Evolutionary conservation across 768 basidiomycete species (phyloP).

Genomic region (Russula dissimulans): DNA sequence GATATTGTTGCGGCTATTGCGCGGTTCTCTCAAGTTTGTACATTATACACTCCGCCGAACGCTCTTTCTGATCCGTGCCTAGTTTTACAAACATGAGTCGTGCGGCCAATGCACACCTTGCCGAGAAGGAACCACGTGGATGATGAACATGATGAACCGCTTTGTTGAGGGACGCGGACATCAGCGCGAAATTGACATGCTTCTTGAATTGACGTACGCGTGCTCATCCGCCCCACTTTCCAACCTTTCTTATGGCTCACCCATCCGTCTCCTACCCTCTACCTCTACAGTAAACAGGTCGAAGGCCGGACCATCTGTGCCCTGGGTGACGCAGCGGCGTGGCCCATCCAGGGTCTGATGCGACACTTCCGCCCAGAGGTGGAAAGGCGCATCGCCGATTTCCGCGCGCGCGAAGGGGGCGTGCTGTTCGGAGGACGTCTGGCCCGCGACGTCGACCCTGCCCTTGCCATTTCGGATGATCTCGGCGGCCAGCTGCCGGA

Average conservation of each 20-base stretch:
- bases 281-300: slow-evolving; percentile 69
- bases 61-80: background rate
- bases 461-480: slow-evolving; percentile 65
- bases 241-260: background rate
- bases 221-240: background rate
- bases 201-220: slow-evolving; percentile 83
- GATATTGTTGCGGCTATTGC: slow-evolving; percentile 93
- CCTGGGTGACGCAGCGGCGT: slow-evolving; percentile 93
- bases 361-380: slow-evolving; percentile 96
- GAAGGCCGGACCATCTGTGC: slow-evolving; percentile 97
- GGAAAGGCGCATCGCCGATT: slow-evolving; percentile 75
- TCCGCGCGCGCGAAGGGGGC: slow-evolving; percentile 55
- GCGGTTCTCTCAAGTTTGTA: slow-evolving; percentile 65
- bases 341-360: slow-evolving; percentile 98
- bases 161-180: slow-evolving; percentile 89
- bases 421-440: slow-evolving; percentile 86
- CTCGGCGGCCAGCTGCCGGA: slow-evolving; percentile 46
- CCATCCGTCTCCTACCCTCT: background rate
- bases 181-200: slow-evolving; percentile 94
- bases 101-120: slow-evolving; percentile 68
- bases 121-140: slow-evolving; percentile 94
- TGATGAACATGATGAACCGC: slow-evolving; percentile 99
- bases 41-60: background rate
- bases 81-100: slow-evolving; percentile 44
- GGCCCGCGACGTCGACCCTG: slow-evolving; percentile 56